These are phyloP conservation scores for Theobroma grandiflorum DNA, from an alignment of 441 rosid species.

Conservation along the genomic window DNA sequence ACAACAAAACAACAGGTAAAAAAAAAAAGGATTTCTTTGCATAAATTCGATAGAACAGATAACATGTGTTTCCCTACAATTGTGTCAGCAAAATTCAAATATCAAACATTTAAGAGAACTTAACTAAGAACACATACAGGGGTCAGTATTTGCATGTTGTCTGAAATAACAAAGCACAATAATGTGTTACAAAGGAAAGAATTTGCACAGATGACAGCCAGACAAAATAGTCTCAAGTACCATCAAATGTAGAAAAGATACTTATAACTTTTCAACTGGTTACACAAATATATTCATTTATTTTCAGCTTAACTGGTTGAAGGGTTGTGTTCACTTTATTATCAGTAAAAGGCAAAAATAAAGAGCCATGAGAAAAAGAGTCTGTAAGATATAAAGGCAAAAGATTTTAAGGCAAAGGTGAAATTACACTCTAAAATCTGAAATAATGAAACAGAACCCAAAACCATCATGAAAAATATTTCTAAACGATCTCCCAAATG, in stretches of 20 bases:
- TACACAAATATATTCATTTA: not conserved
- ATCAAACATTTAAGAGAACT: not conserved
- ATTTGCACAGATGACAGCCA: not conserved
- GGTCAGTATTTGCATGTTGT: not conserved
- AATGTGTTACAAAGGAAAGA: not conserved
- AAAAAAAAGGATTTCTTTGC: conserved; percentile 15
- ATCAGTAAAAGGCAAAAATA: not conserved
- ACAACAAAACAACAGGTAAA: conserved; percentile 26
- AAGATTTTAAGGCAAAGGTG: not conserved
- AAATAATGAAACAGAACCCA: not conserved
- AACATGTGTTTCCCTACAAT: conserved; percentile 4
- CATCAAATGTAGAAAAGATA: not conserved
- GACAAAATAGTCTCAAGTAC: not conserved
- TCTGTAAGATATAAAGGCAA: not conserved
- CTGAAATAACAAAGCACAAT: conserved; percentile 11
- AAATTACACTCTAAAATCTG: not conserved
- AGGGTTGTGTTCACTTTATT: not conserved
- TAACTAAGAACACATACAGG: not conserved
- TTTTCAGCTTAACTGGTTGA: not conserved
- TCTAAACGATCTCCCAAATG: not conserved
- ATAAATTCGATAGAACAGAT: not conserved
- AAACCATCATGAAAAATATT: not conserved
- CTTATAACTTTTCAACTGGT: not conserved
- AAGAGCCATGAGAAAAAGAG: not conserved
- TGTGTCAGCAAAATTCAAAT: conserved; percentile 10